Conservation (phyloP, 2,329 filamentous ascomycete genomes). For the Cadophora gregata region DNA sequence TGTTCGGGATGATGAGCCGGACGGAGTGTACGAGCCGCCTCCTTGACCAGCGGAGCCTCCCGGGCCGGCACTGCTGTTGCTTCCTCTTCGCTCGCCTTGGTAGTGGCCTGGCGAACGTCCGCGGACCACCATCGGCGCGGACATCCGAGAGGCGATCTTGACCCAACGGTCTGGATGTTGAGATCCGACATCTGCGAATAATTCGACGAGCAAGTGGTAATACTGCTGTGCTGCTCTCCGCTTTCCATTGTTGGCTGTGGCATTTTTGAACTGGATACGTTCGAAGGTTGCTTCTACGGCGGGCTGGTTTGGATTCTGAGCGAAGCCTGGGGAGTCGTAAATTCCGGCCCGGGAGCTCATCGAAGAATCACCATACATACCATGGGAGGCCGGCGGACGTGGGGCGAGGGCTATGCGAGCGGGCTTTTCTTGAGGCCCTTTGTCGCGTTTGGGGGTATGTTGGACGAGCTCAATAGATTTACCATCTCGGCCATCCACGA, state of each 20-base stretch:
- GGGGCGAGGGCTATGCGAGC: slow-evolving; percentile 50
- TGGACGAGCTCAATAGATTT: slow-evolving; percentile 76
- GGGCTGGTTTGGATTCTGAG: slow-evolving; percentile 39
- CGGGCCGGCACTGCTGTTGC: slow-evolving; percentile 57
- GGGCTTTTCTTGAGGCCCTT: slow-evolving; percentile 70
- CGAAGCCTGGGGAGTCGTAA: slow-evolving; percentile 36
- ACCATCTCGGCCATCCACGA: slow-evolving; percentile 65
- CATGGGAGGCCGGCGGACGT: slow-evolving; percentile 37
- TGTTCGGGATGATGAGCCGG: slow-evolving; percentile 34
- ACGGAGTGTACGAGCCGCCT: slow-evolving; percentile 40
- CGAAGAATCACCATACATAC: slow-evolving; percentile 33
- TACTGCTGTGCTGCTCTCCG: slow-evolving; percentile 75
- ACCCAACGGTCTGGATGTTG: slow-evolving; percentile 53
- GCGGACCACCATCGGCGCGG: slow-evolving; percentile 69
- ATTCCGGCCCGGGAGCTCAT: slow-evolving; percentile 25
- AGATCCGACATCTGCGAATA: slow-evolving; percentile 61
- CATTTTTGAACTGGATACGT: slow-evolving; percentile 77
- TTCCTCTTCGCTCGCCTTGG: slow-evolving; percentile 57
- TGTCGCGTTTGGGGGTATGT: slow-evolving; percentile 75
- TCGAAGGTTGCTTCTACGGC: slow-evolving; percentile 59
- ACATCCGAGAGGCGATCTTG: slow-evolving; percentile 63
- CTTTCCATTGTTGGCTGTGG: slow-evolving; percentile 78
- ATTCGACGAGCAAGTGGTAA: slow-evolving; percentile 73
- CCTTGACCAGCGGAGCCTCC: slow-evolving; percentile 40
- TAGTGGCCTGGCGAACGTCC: slow-evolving; percentile 70